Conservation (phyloP, 73 alveolate species). For the Tetrahymena borealis region DNA sequence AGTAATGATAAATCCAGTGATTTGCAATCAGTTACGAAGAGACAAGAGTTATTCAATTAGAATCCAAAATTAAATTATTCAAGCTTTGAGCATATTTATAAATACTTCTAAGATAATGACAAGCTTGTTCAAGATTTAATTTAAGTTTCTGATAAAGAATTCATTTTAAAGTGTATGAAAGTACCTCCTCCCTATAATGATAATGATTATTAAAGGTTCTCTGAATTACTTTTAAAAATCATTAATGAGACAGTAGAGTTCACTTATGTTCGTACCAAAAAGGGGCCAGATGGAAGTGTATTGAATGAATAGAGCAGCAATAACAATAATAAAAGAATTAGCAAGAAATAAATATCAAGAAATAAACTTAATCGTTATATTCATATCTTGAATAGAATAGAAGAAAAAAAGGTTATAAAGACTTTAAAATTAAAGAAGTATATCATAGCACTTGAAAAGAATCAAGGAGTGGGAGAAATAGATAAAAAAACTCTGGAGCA, state of each 20-base stretch:
- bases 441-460: background rate
- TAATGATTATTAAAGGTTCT: background rate
- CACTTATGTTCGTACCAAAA: background rate
- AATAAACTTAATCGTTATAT: background rate
- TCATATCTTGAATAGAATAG: background rate
- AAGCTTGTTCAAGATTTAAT: background rate
- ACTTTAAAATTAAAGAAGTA: background rate
- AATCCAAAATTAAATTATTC: background rate
- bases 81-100: background rate
- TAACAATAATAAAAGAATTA: background rate
- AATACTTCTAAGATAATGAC: background rate
- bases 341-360: background rate
- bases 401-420: background rate
- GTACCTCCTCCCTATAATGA: background rate
- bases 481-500: background rate
- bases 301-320: background rate
- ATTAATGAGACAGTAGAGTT: background rate
- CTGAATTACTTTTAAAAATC: background rate
- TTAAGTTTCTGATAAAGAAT: background rate
- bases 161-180: background rate
- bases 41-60: background rate
- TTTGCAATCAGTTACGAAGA: background rate
- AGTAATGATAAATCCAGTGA: background rate
- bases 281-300: background rate
- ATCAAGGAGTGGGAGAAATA: background rate